Evolutionary conservation across 768 basidiomycete species (phyloP).

Genomic region (Trametes coccinea): DNA sequence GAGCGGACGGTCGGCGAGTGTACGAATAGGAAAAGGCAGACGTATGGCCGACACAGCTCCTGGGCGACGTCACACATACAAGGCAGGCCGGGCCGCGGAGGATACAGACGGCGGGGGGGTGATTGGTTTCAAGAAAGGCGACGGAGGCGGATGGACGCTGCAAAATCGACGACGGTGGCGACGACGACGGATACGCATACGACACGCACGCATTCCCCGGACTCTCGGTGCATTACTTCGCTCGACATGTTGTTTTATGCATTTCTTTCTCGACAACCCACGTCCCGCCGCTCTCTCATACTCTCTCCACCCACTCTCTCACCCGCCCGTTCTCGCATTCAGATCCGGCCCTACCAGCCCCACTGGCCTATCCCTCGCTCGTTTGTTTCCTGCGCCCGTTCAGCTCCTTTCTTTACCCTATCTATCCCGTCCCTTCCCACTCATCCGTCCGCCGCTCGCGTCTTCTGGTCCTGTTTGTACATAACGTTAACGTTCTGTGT

Average conservation of each 20-base stretch:
- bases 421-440: not conserved
- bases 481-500: not conserved
- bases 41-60: not conserved
- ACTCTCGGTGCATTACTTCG: conserved; percentile 16
- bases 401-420: not conserved
- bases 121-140: not conserved
- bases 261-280: not conserved
- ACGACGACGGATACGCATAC: conserved; percentile 11
- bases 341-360: not conserved
- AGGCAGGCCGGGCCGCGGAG: not conserved
- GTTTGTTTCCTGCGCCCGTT: not conserved
- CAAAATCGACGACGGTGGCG: conserved; percentile 15
- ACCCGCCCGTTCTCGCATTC: not conserved
- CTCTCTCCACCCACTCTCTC: not conserved
- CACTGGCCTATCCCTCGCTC: not conserved
- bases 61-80: conserved; percentile 1
- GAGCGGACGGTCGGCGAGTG: conserved; percentile 13
- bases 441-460: not conserved
- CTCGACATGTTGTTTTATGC: conserved; percentile 19
- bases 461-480: not conserved
- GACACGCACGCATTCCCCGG: conserved; percentile 18
- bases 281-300: conserved; percentile 2
- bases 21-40: conserved; percentile 9
- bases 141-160: conserved; percentile 11
- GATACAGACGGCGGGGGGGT: not conserved